phyloP scores from a whole-genome alignment of 257 asterid species.

The Penstemon davidsonii region DNA sequence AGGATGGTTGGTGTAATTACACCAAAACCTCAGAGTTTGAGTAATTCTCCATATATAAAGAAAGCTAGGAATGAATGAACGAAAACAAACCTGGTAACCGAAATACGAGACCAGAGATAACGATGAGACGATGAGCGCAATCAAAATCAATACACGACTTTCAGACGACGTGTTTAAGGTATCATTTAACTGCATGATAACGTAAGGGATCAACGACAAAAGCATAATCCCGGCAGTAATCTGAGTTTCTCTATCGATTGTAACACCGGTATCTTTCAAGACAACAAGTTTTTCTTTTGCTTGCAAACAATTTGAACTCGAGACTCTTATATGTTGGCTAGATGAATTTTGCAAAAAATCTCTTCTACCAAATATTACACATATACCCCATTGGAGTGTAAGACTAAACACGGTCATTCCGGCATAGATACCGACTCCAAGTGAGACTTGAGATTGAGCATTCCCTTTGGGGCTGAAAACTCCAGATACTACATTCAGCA shows the following conservation, averaged over 20 bases:
- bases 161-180: conserved; percentile 28
- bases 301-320: conserved; percentile 25
- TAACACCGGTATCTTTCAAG: conserved; percentile 43
- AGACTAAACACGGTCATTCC: conserved; percentile 53
- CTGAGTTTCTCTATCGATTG: conserved; percentile 39
- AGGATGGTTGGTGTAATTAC: too few species aligned
- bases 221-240: conserved; percentile 50
- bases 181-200: conserved; percentile 39
- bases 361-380: conserved; percentile 40
- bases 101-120: conserved; percentile 36
- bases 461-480: conserved; percentile 37
- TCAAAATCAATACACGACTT: conserved; percentile 34
- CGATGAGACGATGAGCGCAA: conserved; percentile 40
- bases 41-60: background rate
- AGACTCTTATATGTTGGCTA: background rate
- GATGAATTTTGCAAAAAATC: conserved; percentile 28
- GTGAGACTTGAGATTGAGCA: conserved; percentile 47
- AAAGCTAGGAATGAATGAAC: background rate
- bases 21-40: too few species aligned
- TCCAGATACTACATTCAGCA: conserved; percentile 38
- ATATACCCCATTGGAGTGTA: conserved; percentile 52
- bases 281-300: conserved; percentile 27
- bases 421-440: conserved; percentile 47
- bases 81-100: conserved; percentile 41
- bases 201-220: conserved; percentile 51